Evolutionary conservation across 768 basidiomycete species (phyloP).

Genomic region (Lentinula guzmanii): DNA sequence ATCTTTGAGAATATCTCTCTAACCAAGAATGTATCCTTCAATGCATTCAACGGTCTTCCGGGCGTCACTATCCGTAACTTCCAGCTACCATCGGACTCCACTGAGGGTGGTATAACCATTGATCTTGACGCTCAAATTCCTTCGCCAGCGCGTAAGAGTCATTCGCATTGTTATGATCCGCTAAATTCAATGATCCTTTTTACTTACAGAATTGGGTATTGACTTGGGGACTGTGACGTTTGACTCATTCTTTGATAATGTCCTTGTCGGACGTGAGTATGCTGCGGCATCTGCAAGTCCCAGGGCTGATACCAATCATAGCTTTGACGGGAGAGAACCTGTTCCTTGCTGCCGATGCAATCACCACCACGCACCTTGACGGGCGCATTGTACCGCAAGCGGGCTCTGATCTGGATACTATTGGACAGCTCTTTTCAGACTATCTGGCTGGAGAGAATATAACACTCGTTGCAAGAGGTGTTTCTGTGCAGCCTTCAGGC

Average conservation of each 20-base stretch:
- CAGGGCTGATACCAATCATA: constrained; percentile 18
- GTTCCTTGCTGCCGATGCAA: constrained; percentile 41
- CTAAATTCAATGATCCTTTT: constrained; percentile 11
- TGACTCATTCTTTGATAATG: constrained; percentile 52
- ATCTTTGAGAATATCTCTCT: constrained; percentile 62
- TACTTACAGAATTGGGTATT: constrained; percentile 54
- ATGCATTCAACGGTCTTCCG: constrained; percentile 66
- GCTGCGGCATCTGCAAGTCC: not conserved
- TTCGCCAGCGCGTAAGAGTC: constrained; percentile 56
- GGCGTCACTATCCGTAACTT: constrained; percentile 71
- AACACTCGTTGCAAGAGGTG: constrained; percentile 52
- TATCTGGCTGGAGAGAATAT: constrained; percentile 61
- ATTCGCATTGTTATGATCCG: not conserved
- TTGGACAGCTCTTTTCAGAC: constrained; percentile 61
- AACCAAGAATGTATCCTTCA: constrained; percentile 55
- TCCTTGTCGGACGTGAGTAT: constrained; percentile 54
- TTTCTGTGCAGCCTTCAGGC: constrained; percentile 55
- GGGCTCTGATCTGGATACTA: constrained; percentile 42
- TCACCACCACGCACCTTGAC: constrained; percentile 45
- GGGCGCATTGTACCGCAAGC: constrained; percentile 62
- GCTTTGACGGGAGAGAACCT: constrained; percentile 48
- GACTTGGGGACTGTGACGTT: constrained; percentile 62
- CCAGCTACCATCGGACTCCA: constrained; percentile 60
- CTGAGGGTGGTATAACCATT: constrained; percentile 64
- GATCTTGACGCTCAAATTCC: constrained; percentile 63